Base-by-base conservation (phyloP, 441 rosid genomes). In the Biscutella laevigata region DNA sequence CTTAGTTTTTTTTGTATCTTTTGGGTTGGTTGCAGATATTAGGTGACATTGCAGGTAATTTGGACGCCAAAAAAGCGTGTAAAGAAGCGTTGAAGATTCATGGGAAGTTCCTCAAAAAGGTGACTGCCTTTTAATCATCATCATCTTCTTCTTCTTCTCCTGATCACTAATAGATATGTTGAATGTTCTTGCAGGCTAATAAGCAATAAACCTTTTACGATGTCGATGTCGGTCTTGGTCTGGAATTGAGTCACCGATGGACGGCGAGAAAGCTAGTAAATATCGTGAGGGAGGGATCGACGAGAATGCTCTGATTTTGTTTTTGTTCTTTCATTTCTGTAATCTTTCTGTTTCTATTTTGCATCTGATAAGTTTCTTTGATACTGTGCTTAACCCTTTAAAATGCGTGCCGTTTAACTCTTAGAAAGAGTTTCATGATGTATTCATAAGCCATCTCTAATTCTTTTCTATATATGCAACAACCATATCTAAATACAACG, bases 61-160 rank as follows among this genome's bases (percentile, higher is more conserved):
- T 90, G 64, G 96, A 90, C 62, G 95, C 90, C 7, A 90, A 69
- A 69, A 84, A 84, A 57, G 86, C 90, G 4, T 84, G 95, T 46
- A 59, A 70, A 2, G 92, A 76, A 55, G 96, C 95, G 33, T 50
- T 90, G 63, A 87, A 87, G 80, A 72, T 87, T 34, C 94, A 90
- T 15, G 79, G 77, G 39, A 87, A 84, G 64, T 90, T 82, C 67
- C 65, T 84, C 55, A 73, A 40, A 64, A 84, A 84, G 90, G 96
- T 24, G 14, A 30, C n/a, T n/a, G n/a, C n/a, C n/a, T n/a, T n/a
- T n/a, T n/a, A n/a, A 33, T 37, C 9, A 36, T 52, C 5, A 4
- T 53, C 32, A 44, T 15, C 3, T 8, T 41, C 54, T 3, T 22
- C 21, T 27, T 52, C 36, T 41, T 8, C 25, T 52, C 5, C 30